phyloP scores from a whole-genome alignment of 2,329 filamentous ascomycete genomes.

The Chaetomium sp. region DNA sequence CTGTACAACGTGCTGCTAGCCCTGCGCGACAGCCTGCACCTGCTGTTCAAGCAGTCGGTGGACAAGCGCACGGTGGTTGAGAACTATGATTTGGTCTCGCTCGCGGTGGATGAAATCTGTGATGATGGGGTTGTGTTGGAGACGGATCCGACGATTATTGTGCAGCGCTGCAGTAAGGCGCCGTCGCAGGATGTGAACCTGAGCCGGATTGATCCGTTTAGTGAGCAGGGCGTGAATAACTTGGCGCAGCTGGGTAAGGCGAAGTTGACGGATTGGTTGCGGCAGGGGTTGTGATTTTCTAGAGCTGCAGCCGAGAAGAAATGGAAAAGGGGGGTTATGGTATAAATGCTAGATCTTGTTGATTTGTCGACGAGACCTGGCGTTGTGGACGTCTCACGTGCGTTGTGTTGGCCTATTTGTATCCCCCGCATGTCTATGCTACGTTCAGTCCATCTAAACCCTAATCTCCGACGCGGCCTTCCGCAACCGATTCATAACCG shows the following conservation, averaged over 20 bases:
- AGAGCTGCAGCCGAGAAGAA: too few species aligned
- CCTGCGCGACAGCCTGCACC: conserved; percentile 81
- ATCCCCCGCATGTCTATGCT: too few species aligned
- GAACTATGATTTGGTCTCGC: conserved; percentile 93
- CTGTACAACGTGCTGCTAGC: conserved; percentile 91
- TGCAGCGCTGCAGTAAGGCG: conserved; percentile 85
- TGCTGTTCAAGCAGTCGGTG: conserved; percentile 93
- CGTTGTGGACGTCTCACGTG: too few species aligned
- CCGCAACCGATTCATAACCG: conserved; percentile 75
- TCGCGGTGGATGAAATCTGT: conserved; percentile 91
- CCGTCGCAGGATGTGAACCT: conserved; percentile 87
- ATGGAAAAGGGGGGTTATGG: background rate
- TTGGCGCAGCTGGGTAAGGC: conserved; percentile 89
- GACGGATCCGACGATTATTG: conserved; percentile 90
- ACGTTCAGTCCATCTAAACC: conserved; percentile 38
- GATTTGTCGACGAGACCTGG: too few species aligned
- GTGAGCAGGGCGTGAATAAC: conserved; percentile 92
- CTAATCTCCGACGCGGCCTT: conserved; percentile 64
- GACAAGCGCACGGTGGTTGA: conserved; percentile 98
- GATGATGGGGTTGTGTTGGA: conserved; percentile 96
- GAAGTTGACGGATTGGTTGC: conserved; percentile 83
- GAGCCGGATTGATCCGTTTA: conserved; percentile 82
- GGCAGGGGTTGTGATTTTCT: conserved; percentile 79
- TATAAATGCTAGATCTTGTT: too few species aligned
- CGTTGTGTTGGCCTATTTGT: too few species aligned